These are phyloP conservation scores for Arthroderma sp. DNA, from an alignment of 2,329 filamentous ascomycete species.

Conservation along the genomic window DNA sequence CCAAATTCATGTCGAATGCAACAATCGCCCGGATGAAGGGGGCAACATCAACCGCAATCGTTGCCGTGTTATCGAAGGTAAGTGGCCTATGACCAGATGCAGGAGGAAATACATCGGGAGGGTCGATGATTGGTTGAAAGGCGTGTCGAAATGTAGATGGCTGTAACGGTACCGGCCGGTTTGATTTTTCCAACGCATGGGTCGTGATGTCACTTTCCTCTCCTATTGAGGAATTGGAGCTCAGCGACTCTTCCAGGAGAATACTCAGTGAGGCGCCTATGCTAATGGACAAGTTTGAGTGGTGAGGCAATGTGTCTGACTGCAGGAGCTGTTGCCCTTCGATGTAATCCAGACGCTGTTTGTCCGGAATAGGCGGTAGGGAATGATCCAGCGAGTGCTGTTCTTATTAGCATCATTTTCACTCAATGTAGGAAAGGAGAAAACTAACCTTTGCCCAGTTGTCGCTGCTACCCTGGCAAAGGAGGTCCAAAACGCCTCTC, in stretches of 20 bases:
- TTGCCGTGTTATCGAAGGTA: slow-evolving; percentile 57
- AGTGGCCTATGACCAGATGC: slow-evolving; percentile 39
- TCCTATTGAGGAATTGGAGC: slow-evolving; percentile 7
- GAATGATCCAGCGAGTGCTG: slow-evolving; percentile 49
- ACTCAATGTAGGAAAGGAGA: not conserved
- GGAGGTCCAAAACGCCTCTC: slow-evolving; percentile 24
- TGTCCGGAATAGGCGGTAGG: slow-evolving; percentile 43
- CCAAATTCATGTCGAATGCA: slow-evolving; percentile 57
- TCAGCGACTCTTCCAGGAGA: slow-evolving; percentile 17
- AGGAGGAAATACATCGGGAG: slow-evolving; percentile 20
- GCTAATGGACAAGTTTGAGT: slow-evolving; percentile 24
- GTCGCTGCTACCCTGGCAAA: slow-evolving; percentile 17
- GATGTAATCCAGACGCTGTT: slow-evolving; percentile 41
- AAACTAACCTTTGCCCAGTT: slow-evolving; percentile 18
- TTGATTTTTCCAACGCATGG: slow-evolving; percentile 20
- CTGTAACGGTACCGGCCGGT: slow-evolving; percentile 15
- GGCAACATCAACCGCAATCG: slow-evolving; percentile 64
- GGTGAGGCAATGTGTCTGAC: slow-evolving; percentile 35
- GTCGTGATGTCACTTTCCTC: slow-evolving; percentile 16
- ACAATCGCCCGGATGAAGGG: slow-evolving; percentile 85
- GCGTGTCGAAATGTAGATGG: slow-evolving; percentile 32
- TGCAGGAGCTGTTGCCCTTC: slow-evolving; percentile 42
- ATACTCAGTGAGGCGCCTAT: slow-evolving; percentile 22
- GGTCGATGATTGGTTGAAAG: slow-evolving; percentile 40
- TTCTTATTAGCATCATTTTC: slow-evolving; percentile 4